Conservation (phyloP, 441 rosid species). For the Hura crepitans region DNA sequence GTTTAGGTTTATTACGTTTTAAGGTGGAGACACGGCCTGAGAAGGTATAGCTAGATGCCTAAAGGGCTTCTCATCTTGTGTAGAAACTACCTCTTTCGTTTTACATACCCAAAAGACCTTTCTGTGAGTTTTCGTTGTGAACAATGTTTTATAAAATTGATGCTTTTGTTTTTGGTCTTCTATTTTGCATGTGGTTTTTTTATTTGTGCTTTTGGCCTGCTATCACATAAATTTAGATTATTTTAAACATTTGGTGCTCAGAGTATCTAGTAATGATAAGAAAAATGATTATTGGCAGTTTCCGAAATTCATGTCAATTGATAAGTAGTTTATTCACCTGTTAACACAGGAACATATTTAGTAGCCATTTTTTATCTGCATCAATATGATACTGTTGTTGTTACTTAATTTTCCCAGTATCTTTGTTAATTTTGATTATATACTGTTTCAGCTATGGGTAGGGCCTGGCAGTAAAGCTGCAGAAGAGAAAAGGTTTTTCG, state of each 20-base stretch:
- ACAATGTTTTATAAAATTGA: background rate
- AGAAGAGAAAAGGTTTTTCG: constrained; percentile 82
- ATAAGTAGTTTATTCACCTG: background rate
- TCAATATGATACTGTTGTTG: constrained; percentile 6
- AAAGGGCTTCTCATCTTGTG: constrained; percentile 9
- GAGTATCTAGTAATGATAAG: background rate
- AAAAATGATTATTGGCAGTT: background rate
- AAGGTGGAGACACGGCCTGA: constrained; percentile 98
- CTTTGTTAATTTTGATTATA: constrained; percentile 16
- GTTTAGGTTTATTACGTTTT: constrained; percentile 80
- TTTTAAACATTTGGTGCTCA: too few species aligned
- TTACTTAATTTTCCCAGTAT: constrained; percentile 5
- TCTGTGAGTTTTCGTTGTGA: background rate
- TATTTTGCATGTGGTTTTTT: background rate
- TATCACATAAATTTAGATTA: background rate
- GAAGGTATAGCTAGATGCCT: constrained; percentile 52
- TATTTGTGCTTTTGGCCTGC: background rate
- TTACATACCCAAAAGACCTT: background rate
- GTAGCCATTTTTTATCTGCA: background rate
- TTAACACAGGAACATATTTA: background rate
- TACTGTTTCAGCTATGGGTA: constrained; percentile 85
- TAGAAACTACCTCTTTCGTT: background rate
- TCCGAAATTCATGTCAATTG: background rate
- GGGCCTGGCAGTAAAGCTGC: constrained; percentile 96
- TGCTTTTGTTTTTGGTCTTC: background rate